A percentile compares a stretch with the other conserved stretches of the same genome.
Evolutionary conservation across 2,329 filamentous ascomycete species (phyloP).

Genomic region (Botryotinia calthae): DNA sequence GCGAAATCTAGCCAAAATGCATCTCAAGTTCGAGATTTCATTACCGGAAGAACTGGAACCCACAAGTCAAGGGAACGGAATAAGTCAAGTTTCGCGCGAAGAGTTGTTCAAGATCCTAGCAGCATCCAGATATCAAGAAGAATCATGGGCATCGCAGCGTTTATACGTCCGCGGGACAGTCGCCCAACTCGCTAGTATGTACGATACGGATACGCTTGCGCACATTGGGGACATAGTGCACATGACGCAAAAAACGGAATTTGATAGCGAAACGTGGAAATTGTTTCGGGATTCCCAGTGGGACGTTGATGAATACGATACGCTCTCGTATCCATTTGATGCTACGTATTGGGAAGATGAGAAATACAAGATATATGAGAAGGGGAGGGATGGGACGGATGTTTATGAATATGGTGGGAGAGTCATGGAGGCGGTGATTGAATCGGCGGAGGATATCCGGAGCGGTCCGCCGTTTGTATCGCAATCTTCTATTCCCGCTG

Average conservation of each 20-base stretch:
- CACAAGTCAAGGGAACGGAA: not conserved
- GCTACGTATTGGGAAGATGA: not conserved
- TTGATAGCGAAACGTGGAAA: not conserved
- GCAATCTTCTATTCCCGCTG: not conserved
- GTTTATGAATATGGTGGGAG: not conserved
- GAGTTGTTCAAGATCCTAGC: not conserved
- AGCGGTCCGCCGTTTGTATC: not conserved
- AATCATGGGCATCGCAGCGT: not conserved
- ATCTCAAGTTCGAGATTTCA: not conserved
- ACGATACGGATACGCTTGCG: rapidly evolving
- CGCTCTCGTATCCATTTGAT: not conserved
- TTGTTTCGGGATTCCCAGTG: not conserved
- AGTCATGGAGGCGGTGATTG: not conserved
- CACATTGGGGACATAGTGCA: not conserved
- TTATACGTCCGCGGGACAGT: not conserved
- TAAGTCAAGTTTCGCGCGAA: not conserved
- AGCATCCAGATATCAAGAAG: not conserved
- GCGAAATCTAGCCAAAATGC: not conserved
- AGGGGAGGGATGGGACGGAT: too few species aligned
- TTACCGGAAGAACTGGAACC: not conserved
- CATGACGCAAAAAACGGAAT: not conserved
- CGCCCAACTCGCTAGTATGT: not conserved
- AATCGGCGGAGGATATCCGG: not conserved
- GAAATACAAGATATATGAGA: rapidly evolving
- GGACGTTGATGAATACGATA: not conserved